Conservation (phyloP, 2,329 filamentous ascomycete species). For the Sordariomycetes sp. region DNA sequence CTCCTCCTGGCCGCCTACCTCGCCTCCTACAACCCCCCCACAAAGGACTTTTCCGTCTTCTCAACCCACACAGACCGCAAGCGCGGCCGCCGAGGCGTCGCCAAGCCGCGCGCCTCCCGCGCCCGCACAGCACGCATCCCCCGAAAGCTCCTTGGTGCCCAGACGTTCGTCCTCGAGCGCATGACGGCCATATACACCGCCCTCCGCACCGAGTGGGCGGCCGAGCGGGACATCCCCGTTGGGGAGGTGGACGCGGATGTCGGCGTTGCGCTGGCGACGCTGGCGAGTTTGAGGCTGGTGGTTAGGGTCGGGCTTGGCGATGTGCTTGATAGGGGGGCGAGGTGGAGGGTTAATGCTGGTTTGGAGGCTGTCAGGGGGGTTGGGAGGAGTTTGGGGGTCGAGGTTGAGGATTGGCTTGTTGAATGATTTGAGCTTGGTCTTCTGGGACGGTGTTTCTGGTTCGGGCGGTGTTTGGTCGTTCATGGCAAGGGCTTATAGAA, state of each 20-base stretch:
- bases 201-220: slow-evolving; percentile 42
- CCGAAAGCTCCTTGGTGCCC: slow-evolving; percentile 62
- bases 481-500: too few species aligned
- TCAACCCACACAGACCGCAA: slow-evolving; percentile 49
- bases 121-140: slow-evolving; percentile 59
- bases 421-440: slow-evolving; percentile 32
- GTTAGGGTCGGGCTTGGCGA: slow-evolving; percentile 53
- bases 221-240: slow-evolving; percentile 13
- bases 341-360: slow-evolving; percentile 67
- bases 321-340: slow-evolving; percentile 52
- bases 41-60: slow-evolving; percentile 64
- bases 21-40: slow-evolving; percentile 64
- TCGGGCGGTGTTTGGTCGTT: too few species aligned
- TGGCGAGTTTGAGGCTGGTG: slow-evolving; percentile 57
- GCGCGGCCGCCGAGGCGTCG: slow-evolving; percentile 34
- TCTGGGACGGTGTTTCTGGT: not conserved
- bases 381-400: slow-evolving; percentile 62
- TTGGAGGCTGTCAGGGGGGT: slow-evolving; percentile 64
- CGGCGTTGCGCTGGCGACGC: slow-evolving; percentile 54
- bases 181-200: slow-evolving; percentile 67
- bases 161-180: slow-evolving; percentile 65
- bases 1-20: slow-evolving; percentile 69
- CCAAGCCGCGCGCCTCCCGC: slow-evolving; percentile 15
- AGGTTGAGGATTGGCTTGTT: slow-evolving; percentile 63
- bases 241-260: slow-evolving; percentile 38